phyloP scores from a whole-genome alignment of 2,329 filamentous ascomycete species.

The Graphium sp. region DNA sequence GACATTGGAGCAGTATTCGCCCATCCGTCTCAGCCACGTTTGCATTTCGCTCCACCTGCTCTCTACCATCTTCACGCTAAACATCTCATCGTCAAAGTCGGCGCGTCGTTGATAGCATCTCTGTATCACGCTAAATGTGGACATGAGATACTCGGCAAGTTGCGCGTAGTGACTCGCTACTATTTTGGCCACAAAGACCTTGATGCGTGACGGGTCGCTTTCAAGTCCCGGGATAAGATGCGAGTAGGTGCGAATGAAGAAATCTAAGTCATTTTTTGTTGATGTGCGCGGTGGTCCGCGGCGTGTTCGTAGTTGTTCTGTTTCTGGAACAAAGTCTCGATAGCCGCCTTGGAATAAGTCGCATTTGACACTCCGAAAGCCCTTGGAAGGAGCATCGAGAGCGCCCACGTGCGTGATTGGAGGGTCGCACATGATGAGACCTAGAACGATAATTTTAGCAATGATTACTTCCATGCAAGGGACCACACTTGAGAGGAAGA shows the following conservation, averaged over 20 bases:
- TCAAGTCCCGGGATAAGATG: conserved; percentile 4
- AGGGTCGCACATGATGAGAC: conserved; percentile 10
- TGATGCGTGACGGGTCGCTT: conserved; percentile 4
- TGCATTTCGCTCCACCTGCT: conserved; percentile 11
- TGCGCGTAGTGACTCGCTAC: conserved; percentile 10
- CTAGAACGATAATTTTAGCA: conserved; percentile 2
- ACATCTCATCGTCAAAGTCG: too few relatives aligned
- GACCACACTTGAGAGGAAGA: too few relatives aligned
- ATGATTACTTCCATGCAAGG: too few relatives aligned
- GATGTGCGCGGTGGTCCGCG: conserved; percentile 8
- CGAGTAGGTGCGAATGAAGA: conserved; percentile 9
- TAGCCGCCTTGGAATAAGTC: conserved; percentile 12
- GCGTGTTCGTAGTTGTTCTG: conserved; percentile 5
- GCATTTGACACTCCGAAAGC: conserved; percentile 10
- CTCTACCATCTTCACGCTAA: conserved; percentile 10
- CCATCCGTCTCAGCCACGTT: conserved; percentile 10
- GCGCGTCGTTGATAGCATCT: conserved; percentile 10
- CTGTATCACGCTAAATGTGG: conserved; percentile 8
- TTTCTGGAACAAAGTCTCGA: conserved; percentile 10
- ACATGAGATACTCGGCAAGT: conserved; percentile 9
- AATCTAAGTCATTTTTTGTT: conserved; percentile 10
- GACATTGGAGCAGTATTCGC: conserved; percentile 10
- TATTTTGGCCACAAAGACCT: conserved; percentile 10
- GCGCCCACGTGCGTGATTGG: conserved; percentile 8
- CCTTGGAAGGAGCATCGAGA: conserved; percentile 6